These are phyloP conservation scores for Skeletonema tropicum DNA, from an alignment of 108 stramenopile species.

Conservation along the genomic window DNA sequence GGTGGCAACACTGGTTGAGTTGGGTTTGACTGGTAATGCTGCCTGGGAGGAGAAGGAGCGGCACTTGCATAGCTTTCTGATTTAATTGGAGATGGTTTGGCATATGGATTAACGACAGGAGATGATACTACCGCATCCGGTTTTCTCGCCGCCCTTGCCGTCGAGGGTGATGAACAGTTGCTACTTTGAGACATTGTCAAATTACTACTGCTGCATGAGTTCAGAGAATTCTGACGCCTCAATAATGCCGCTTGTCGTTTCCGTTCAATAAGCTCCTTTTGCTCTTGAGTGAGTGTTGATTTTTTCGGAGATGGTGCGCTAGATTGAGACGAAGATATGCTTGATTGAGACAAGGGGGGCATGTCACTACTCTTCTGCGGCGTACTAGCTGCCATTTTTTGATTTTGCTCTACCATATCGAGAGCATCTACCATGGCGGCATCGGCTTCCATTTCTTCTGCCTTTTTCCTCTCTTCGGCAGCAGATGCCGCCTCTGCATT, in stretches of 20 bases:
- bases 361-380: background rate
- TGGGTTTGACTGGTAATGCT: background rate
- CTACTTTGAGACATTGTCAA: background rate
- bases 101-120: background rate
- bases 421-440: background rate
- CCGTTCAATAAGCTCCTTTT: background rate
- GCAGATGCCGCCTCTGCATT: background rate
- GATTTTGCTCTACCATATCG: background rate
- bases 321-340: background rate
- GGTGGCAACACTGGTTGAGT: slow-evolving; percentile 1
- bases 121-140: background rate
- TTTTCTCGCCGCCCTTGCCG: no score
- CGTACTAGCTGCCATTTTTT: background rate
- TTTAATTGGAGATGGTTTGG: background rate
- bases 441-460: background rate
- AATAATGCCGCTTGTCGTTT: background rate
- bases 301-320: background rate
- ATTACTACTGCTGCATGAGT: background rate
- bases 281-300: background rate
- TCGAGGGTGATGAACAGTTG: background rate
- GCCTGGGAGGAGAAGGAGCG: background rate
- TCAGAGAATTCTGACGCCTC: background rate
- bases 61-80: background rate
- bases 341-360: background rate
- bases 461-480: background rate